Base-by-base conservation (phyloP, 129 eudicot species). In the Artemisia argyi region DNA sequence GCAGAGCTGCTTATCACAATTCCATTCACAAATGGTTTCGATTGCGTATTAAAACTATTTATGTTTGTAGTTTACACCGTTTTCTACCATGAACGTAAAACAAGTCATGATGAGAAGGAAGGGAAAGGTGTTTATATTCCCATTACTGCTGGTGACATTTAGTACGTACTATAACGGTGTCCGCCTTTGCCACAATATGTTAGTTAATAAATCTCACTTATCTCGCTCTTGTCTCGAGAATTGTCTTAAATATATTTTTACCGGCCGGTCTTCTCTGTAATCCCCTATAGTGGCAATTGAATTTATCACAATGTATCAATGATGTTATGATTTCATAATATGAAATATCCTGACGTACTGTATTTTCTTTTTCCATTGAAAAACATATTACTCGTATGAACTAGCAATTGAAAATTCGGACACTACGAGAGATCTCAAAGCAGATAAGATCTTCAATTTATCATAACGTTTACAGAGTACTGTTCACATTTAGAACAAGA, bases 1-100 rank as follows among this genome's bases (percentile, higher is more conserved):
- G 19, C 69, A 1, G 46, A 39, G 9, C 1, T 73, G 48, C 80
- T 69, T 15, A 24, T 77, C 61, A 55, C 10, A 50, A 82, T 82
- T 56, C 80, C 83, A 3, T 30, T 79, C 28, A 35, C 2, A 3
- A 78, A 73, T 26, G 72, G 73, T 8, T 18, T 64, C 7, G n/a
- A 56, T 16, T 63, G 74, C 71, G 8, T 73, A 61, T 44, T 78
- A 48, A 63, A 68, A 6, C 60, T 82, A 4, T 77, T 82, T 54
- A 61, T 77, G 85, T 56, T 82, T 73, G 85, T 68, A 18, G 79
- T 68, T 24, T 82, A 44, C 50, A 77, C 85, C 5, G 22, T 77
- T 35, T 78, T 39, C 64, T 82, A 82, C 73, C 85, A 77, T 56
- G 82, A 82, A 16, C 15, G 22, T 20, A 20, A 20, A 20, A 20